Conservation (phyloP, 1,284 basidiomycete genomes). For the Ceratobasidium sp. region DNA sequence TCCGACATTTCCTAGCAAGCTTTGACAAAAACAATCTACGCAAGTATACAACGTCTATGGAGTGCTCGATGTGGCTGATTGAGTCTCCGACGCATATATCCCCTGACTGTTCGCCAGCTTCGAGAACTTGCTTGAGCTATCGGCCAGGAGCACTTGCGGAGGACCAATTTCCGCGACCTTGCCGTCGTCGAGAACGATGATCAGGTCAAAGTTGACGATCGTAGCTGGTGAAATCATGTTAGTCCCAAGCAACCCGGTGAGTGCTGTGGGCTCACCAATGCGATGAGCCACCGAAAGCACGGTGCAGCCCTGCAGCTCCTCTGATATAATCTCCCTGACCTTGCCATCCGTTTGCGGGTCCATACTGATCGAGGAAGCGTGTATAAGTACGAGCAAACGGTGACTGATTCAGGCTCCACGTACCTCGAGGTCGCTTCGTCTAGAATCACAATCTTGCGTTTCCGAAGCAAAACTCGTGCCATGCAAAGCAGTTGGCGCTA, state of each 20-base stretch:
- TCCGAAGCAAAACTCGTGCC: constrained; percentile 13
- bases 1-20: no score
- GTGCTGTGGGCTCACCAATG: constrained; percentile 1
- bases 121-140: constrained; percentile 5
- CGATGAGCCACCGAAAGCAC: constrained; percentile 22
- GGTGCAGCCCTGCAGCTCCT: constrained; percentile 17
- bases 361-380: constrained; percentile 1
- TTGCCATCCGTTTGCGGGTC: constrained; percentile 16
- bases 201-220: constrained; percentile 26
- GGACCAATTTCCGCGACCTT: constrained; percentile 11
- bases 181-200: constrained; percentile 26
- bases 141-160: neutral
- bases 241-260: neutral
- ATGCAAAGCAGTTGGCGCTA: constrained; percentile 21
- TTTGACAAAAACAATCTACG: no score
- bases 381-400: neutral
- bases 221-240: neutral
- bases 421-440: constrained; percentile 21
- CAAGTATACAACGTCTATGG: no score
- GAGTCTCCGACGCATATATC: neutral
- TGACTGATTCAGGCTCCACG: neutral
- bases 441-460: constrained; percentile 24
- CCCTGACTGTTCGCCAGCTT: constrained; percentile 28
- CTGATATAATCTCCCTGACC: neutral
- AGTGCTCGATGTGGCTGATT: neutral